phyloP scores from a whole-genome alignment of 1,284 basidiomycete species.

The Pisolithus thermaeus region DNA sequence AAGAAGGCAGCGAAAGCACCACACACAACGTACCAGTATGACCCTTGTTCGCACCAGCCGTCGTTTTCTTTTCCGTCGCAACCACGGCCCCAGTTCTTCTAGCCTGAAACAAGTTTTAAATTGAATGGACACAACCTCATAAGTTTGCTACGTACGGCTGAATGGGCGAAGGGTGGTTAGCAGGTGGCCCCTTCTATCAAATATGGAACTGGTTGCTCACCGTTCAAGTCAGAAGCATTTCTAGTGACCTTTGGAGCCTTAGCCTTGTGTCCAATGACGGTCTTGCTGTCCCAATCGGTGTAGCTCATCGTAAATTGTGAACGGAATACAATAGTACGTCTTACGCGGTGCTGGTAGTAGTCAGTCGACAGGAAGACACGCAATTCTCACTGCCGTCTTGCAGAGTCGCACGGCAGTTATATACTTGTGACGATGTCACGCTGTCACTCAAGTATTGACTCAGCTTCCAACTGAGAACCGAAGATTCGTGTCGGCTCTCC shows the following conservation, averaged over 20 bases:
- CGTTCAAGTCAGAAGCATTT: conserved; percentile 66
- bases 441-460: conserved; percentile 1
- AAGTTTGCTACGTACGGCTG: conserved; percentile 44
- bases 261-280: conserved; percentile 73
- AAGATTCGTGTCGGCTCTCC: no score
- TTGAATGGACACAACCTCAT: not conserved
- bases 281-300: conserved; percentile 65
- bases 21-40: conserved; percentile 48
- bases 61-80: conserved; percentile 71
- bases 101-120: conserved; percentile 40
- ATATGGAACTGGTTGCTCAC: conserved; percentile 32
- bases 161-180: conserved; percentile 8
- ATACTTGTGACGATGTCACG: not conserved
- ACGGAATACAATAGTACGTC: not conserved
- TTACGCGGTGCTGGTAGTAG: not conserved
- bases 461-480: not conserved
- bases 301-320: conserved; percentile 40
- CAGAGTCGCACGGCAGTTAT: not conserved
- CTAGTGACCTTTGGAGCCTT: conserved; percentile 66
- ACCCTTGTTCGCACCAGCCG: conserved; percentile 65
- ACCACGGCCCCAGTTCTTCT: conserved; percentile 67
- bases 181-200: not conserved
- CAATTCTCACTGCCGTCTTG: not conserved
- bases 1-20: not conserved
- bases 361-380: not conserved